These are phyloP conservation scores for Hypoxylon rubiginosum DNA, from an alignment of 2,329 filamentous ascomycete species.

Conservation along the genomic window DNA sequence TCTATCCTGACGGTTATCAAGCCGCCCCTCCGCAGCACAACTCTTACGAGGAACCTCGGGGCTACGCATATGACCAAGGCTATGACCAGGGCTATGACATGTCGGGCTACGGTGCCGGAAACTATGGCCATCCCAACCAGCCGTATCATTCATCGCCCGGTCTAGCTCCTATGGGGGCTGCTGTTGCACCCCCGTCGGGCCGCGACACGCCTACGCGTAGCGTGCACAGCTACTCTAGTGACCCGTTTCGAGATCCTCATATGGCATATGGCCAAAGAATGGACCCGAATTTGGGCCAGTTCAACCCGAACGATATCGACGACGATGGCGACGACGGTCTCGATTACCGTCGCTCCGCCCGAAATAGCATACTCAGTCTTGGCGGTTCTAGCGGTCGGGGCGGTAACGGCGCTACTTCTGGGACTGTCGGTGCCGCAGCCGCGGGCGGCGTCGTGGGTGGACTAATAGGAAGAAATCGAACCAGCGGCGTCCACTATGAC, in stretches of 20 bases:
- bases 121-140: slow-evolving; percentile 49
- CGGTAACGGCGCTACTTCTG: slow-evolving; percentile 61
- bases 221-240: slow-evolving; percentile 68
- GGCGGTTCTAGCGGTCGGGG: slow-evolving; percentile 61
- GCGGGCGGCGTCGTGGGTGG: slow-evolving; percentile 57
- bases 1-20: slow-evolving; percentile 42
- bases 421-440: slow-evolving; percentile 60
- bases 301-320: slow-evolving; percentile 84
- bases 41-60: slow-evolving; percentile 41
- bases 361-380: slow-evolving; percentile 72
- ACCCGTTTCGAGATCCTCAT: slow-evolving; percentile 71
- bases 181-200: slow-evolving; percentile 51
- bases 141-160: slow-evolving; percentile 58
- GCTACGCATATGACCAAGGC: slow-evolving; percentile 36
- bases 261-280: slow-evolving; percentile 62
- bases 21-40: slow-evolving; percentile 32
- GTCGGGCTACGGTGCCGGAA: slow-evolving; percentile 37
- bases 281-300: slow-evolving; percentile 66
- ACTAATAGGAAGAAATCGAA: slow-evolving; percentile 53
- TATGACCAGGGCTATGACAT: slow-evolving; percentile 42
- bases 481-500: slow-evolving; percentile 67
- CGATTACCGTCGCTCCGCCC: slow-evolving; percentile 64
- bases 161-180: slow-evolving; percentile 56
- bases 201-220: slow-evolving; percentile 64
- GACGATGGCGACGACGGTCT: slow-evolving; percentile 93